A percentile compares a stretch with the other conserved stretches of the same genome.
These are phyloP conservation scores for Barnettozyma sucrosica DNA, from an alignment of 805 yeast genomes.

Conservation along the genomic window DNA sequence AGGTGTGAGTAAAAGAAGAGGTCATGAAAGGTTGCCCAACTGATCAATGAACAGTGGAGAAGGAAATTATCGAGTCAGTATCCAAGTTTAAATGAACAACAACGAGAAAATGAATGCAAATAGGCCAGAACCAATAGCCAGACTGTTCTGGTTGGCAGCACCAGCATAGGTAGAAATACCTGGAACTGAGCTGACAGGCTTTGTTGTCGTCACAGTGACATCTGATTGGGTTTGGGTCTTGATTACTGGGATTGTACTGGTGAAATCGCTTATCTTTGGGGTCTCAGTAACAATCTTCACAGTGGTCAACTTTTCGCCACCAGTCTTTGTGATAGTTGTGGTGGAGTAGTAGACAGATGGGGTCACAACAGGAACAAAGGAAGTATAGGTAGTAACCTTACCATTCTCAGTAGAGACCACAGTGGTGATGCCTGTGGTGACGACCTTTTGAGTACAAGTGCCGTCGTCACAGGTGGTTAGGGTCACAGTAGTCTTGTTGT, in stretches of 20 bases:
- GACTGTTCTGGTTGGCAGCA: neutral
- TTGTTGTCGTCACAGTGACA: neutral
- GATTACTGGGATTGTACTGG: neutral
- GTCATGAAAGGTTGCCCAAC: neutral
- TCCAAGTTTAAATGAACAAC: neutral
- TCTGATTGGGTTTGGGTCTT: neutral
- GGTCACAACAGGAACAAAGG: neutral
- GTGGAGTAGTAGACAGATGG: neutral
- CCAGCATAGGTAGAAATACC: slow-evolving; percentile 5
- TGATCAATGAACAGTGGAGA: neutral
- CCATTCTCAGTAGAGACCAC: neutral
- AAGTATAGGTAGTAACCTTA: neutral
- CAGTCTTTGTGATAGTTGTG: neutral
- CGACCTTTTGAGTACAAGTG: neutral
- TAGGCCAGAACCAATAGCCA: slow-evolving; percentile 5
- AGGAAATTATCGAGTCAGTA: neutral
- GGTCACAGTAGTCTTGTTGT: neutral
- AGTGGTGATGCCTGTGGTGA: slow-evolving; percentile 2
- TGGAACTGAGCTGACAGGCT: slow-evolving; percentile 2
- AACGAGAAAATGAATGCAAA: slow-evolving; percentile 4
- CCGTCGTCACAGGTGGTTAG: neutral
- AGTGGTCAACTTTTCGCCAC: neutral
- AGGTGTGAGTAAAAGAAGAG: neutral
- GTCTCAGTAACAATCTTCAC: neutral
- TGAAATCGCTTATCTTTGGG: neutral